Evolutionary conservation across 192 early-diverging fungal genomes (phyloP).

Genomic region (Physocladia obscura): DNA sequence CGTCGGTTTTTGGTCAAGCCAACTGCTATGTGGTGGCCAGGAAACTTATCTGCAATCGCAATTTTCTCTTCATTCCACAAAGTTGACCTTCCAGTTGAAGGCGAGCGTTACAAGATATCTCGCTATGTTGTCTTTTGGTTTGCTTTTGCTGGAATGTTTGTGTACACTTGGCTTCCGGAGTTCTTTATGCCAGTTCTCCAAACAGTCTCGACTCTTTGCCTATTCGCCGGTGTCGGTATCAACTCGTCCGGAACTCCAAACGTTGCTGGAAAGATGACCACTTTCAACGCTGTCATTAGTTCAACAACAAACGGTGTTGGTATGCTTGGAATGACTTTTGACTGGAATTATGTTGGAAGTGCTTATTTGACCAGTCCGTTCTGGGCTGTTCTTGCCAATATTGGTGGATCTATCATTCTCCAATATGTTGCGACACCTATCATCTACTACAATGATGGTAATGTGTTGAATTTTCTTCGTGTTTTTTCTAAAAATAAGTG

Average conservation of each 20-base stretch:
- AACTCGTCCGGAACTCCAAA: neutral
- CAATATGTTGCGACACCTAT: neutral
- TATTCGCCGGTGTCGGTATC: neutral
- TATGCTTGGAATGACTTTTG: slow-evolving; percentile 19
- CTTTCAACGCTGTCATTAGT: neutral
- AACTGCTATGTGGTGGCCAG: slow-evolving; percentile 66
- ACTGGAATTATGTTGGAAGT: slow-evolving; percentile 14
- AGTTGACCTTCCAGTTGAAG: too few relatives aligned
- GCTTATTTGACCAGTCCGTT: neutral
- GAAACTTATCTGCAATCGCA: slow-evolving; percentile 38
- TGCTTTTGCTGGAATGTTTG: slow-evolving; percentile 11
- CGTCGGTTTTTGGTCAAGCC: slow-evolving; percentile 85
- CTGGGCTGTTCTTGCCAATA: slow-evolving; percentile 8
- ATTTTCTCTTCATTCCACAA: slow-evolving; percentile 23
- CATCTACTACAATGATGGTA: neutral
- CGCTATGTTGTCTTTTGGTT: slow-evolving; percentile 4
- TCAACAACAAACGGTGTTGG: slow-evolving; percentile 22
- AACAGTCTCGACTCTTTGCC: neutral
- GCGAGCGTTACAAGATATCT: neutral
- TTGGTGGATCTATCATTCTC: slow-evolving; percentile 7
- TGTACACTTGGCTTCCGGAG: slow-evolving; percentile 24
- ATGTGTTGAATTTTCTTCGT: neutral
- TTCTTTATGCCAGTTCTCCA: slow-evolving; percentile 2
- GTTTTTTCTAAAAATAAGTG: neutral
- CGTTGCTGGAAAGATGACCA: neutral